Conservation (phyloP, 2,329 filamentous ascomycete species). For the Colletotrichum tropicale region DNA sequence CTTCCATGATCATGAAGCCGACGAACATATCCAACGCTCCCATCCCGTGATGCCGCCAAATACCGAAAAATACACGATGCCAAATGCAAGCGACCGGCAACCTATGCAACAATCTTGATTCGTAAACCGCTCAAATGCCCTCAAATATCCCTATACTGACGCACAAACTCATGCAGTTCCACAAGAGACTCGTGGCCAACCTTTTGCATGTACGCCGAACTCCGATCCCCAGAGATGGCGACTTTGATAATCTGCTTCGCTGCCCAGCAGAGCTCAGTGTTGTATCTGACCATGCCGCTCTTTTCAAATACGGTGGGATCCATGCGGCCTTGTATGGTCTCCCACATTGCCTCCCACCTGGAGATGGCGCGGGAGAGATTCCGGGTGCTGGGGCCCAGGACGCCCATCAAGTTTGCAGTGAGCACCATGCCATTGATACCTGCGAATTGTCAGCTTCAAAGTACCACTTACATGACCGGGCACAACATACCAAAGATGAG, state of each 20-base stretch:
- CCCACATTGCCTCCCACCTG: constrained; percentile 27
- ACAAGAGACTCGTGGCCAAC: constrained; percentile 9
- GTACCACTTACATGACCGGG: too few species aligned
- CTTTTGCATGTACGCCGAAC: constrained; percentile 15
- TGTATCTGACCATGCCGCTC: constrained; percentile 5
- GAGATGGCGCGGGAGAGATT: constrained; percentile 19
- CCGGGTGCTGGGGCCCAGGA: constrained; percentile 2
- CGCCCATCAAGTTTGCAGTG: constrained; percentile 19
- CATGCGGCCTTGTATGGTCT: not conserved
- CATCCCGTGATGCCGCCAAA: not conserved
- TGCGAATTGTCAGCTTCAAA: not conserved
- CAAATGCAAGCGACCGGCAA: not conserved
- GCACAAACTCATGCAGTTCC: constrained; percentile 12
- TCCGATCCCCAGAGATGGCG: constrained; percentile 3
- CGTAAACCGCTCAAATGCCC: not conserved
- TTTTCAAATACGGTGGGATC: not conserved
- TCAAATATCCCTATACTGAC: constrained; percentile 4
- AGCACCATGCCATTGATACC: constrained; percentile 14
- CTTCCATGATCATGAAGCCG: not conserved
- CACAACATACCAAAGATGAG: constrained; percentile 18
- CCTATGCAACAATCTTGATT: not conserved
- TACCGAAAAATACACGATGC: not conserved
- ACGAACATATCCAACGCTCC: not conserved
- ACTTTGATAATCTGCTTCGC: constrained; percentile 8
- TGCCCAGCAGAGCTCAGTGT: constrained; percentile 17